A percentile compares a stretch with the other conserved stretches of the same genome.
These are phyloP conservation scores for Paramecium sexaurelia DNA, from an alignment of 73 alveolate genomes.

Conservation along the genomic window DNA sequence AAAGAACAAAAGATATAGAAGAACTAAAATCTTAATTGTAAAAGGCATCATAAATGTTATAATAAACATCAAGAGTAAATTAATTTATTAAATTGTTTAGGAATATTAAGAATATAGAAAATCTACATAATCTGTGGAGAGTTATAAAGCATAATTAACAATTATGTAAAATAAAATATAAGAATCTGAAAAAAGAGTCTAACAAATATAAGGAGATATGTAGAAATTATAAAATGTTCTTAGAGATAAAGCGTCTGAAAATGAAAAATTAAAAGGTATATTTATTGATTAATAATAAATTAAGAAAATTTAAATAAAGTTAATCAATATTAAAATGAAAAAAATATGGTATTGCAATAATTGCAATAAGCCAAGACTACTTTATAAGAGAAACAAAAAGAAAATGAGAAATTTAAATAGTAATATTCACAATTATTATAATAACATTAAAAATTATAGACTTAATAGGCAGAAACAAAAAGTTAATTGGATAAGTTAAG, in stretches of 20 bases:
- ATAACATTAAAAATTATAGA: conserved; percentile 7
- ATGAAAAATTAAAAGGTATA: conserved; percentile 42
- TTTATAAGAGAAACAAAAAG: conserved; percentile 28
- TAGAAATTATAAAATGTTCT: conserved; percentile 3
- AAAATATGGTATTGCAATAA: conserved; percentile 14
- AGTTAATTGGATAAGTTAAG: conserved; percentile 1
- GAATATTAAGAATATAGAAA: conserved; percentile 45
- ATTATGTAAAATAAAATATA: conserved; percentile 26
- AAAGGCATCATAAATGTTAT: conserved; percentile 7
- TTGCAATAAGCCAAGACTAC: conserved; percentile 54
- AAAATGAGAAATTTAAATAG: conserved; percentile 22
- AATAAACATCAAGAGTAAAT: conserved; percentile 8
- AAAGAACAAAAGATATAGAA: neutral
- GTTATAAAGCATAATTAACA: conserved; percentile 1
- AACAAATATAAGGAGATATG: conserved; percentile 10
- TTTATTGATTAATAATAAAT: neutral
- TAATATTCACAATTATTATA: neutral
- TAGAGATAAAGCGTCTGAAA: neutral
- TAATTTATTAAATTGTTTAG: neutral
- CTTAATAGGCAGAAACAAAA: conserved; percentile 18
- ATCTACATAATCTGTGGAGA: conserved; percentile 13
- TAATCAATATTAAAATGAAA: conserved; percentile 21
- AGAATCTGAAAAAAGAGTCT: conserved; percentile 9
- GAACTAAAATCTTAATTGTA: neutral
- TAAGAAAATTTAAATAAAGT: conserved; percentile 37